phyloP scores from a whole-genome alignment of 306 rosid species.

The Geum urbanum region DNA sequence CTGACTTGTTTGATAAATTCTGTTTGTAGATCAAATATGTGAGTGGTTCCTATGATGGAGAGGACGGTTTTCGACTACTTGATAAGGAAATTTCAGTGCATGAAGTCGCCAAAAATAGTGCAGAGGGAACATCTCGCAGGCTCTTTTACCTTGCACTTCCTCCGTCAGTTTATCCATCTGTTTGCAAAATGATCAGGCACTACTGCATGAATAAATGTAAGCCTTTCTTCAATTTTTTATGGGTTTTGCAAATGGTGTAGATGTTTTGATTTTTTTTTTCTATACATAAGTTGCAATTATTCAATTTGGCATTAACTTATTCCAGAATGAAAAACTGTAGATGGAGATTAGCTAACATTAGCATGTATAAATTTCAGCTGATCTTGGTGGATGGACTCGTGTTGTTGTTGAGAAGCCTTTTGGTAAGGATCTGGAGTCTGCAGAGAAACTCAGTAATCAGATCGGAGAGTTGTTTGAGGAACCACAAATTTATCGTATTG shows the following conservation, averaged over 20 bases:
- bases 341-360: slow-evolving; percentile 6
- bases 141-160: slow-evolving; percentile 98
- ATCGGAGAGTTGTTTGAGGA: slow-evolving; percentile 85
- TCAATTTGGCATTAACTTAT: neutral
- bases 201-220: slow-evolving; percentile 80
- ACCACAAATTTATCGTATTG: slow-evolving; percentile 89
- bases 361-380: slow-evolving; percentile 47
- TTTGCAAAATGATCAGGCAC: slow-evolving; percentile 80
- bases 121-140: slow-evolving; percentile 70
- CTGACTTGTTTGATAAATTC: slow-evolving; percentile 16
- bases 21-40: slow-evolving; percentile 72
- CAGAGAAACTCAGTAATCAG: slow-evolving; percentile 81
- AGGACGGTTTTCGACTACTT: slow-evolving; percentile 64
- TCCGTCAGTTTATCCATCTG: slow-evolving; percentile 95
- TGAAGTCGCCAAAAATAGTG: slow-evolving; percentile 47
- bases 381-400: slow-evolving; percentile 98
- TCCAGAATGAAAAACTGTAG: slow-evolving; percentile 9
- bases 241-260: neutral
- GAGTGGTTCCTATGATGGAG: slow-evolving; percentile 80
- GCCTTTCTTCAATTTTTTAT: slow-evolving; percentile 24
- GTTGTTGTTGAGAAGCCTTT: slow-evolving; percentile 97
- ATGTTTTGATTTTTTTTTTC: neutral
- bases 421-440: slow-evolving; percentile 86
- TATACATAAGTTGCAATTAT: neutral
- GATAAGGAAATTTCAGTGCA: slow-evolving; percentile 77